Percentiles rank a stretch among this genome's conserved stretches.
phyloP scores from a whole-genome alignment of 1,139 yeast genomes.

The Blastobotrys malaysiensis region DNA sequence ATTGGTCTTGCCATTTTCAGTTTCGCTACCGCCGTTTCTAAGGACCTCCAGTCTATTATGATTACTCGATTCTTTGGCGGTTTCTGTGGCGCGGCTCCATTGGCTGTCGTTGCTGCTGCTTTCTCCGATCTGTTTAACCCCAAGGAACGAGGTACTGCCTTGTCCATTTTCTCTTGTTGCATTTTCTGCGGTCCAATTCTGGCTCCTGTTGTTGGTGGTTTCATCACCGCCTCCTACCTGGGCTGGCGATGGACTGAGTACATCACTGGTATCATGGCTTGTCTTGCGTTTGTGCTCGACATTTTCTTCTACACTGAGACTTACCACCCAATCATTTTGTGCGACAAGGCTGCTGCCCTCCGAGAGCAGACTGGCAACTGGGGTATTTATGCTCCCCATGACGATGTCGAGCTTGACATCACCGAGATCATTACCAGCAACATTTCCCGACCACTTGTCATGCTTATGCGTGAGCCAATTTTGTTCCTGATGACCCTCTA shows the following conservation, averaged over 20 bases:
- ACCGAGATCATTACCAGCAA: slow-evolving; percentile 65
- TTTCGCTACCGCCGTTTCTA: slow-evolving; percentile 68
- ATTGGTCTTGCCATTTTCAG: slow-evolving; percentile 55
- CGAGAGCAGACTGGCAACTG: slow-evolving; percentile 52
- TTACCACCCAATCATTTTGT: slow-evolving; percentile 42
- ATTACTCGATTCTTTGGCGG: slow-evolving; percentile 74
- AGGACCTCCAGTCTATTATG: slow-evolving; percentile 66
- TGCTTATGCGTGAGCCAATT: slow-evolving; percentile 72
- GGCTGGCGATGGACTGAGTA: slow-evolving; percentile 57
- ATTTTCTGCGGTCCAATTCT: slow-evolving; percentile 68
- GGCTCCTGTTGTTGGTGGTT: slow-evolving; percentile 49
- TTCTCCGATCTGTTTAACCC: slow-evolving; percentile 68
- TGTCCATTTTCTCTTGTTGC: slow-evolving; percentile 52
- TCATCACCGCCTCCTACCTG: slow-evolving; percentile 27
- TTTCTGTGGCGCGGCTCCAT: slow-evolving; percentile 68
- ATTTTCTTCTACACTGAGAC: slow-evolving; percentile 43
- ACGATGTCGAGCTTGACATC: slow-evolving; percentile 56
- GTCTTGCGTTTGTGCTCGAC: slow-evolving; percentile 31
- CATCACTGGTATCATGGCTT: slow-evolving; percentile 45
- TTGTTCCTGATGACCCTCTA: slow-evolving; percentile 63
- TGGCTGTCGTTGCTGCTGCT: slow-evolving; percentile 75
- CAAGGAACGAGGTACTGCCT: slow-evolving; percentile 59
- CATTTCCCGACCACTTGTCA: slow-evolving; percentile 60
- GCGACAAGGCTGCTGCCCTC: slow-evolving; percentile 42
- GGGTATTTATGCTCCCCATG: slow-evolving; percentile 85